These are phyloP conservation scores for Chaetomiaceae sp. DNA, from an alignment of 2,329 filamentous ascomycete genomes.

Conservation along the genomic window DNA sequence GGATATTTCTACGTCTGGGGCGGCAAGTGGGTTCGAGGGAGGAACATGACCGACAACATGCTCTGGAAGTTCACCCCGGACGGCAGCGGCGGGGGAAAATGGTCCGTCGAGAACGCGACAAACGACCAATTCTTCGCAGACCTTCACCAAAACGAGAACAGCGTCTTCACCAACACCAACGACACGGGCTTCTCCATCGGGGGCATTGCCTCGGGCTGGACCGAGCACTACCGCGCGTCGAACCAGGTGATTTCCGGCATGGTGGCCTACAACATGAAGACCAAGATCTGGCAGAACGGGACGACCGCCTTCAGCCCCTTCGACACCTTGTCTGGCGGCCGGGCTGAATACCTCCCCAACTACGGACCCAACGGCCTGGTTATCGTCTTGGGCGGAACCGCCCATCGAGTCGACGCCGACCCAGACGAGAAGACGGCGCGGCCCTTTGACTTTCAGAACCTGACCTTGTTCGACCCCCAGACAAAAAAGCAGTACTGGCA, in stretches of 20 bases:
- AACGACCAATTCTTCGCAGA: slow-evolving; percentile 9
- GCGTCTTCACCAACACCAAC: slow-evolving; percentile 6
- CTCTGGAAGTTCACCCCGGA: slow-evolving; percentile 22
- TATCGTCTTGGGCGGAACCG: slow-evolving; percentile 16
- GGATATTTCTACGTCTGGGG: slow-evolving; percentile 17
- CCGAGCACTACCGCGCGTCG: background rate
- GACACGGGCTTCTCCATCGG: slow-evolving; percentile 18
- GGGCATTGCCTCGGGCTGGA: slow-evolving; percentile 18
- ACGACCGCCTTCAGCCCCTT: slow-evolving; percentile 16
- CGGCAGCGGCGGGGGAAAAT: slow-evolving; percentile 15
- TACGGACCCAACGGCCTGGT: slow-evolving; percentile 20
- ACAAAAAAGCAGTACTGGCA: slow-evolving; percentile 17
- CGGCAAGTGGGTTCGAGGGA: slow-evolving; percentile 13
- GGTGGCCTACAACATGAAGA: slow-evolving; percentile 19
- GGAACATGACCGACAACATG: slow-evolving; percentile 4
- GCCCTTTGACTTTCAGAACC: slow-evolving; percentile 11
- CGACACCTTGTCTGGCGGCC: slow-evolving; percentile 1
- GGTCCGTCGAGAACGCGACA: slow-evolving; percentile 3
- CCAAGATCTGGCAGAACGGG: slow-evolving; percentile 13
- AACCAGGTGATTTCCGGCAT: slow-evolving; percentile 19
- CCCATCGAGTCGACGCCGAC: background rate
- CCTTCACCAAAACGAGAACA: slow-evolving; percentile 12
- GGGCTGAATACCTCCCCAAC: slow-evolving; percentile 12
- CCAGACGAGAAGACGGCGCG: background rate
- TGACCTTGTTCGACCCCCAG: slow-evolving; percentile 22